phyloP scores from a whole-genome alignment of 2,329 filamentous ascomycete species.

The Pyrenophora teres region DNA sequence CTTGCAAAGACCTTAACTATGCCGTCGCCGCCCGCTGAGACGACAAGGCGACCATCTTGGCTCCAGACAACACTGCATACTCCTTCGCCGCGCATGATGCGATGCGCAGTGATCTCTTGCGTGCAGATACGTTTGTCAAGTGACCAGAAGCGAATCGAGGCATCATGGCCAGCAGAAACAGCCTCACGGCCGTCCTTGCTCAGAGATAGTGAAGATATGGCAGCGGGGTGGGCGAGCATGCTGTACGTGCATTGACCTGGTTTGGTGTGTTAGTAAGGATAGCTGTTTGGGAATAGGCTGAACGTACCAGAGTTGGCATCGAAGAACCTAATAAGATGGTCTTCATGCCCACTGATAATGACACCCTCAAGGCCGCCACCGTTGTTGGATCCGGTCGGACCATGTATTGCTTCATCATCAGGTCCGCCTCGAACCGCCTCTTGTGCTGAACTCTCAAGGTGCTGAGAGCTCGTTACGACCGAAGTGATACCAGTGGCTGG shows the following conservation, averaged over 20 bases:
- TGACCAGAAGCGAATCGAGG: constrained; percentile 94
- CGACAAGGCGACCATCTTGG: constrained; percentile 90
- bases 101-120: constrained; percentile 91
- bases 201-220: constrained; percentile 88
- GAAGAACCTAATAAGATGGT: constrained; percentile 94
- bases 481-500: constrained; percentile 83
- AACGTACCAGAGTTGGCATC: constrained; percentile 96
- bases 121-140: constrained; percentile 94
- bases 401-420: constrained; percentile 77
- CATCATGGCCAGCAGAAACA: constrained; percentile 94
- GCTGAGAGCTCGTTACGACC: constrained; percentile 83
- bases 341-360: constrained; percentile 95
- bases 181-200: constrained; percentile 93
- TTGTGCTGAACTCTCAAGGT: constrained; percentile 66
- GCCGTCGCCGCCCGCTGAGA: constrained; percentile 92
- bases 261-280: constrained; percentile 1
- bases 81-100: constrained; percentile 93
- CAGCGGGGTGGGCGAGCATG: constrained; percentile 94
- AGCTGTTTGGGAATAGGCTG: constrained; percentile 5
- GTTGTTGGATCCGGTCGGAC: constrained; percentile 81
- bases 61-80: constrained; percentile 96
- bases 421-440: constrained; percentile 67
- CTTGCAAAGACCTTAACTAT: constrained; percentile 84
- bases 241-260: constrained; percentile 98
- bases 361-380: constrained; percentile 80